These are phyloP conservation scores for Ganoderma multipileum DNA, from an alignment of 1,284 basidiomycete species.

Conservation along the genomic window DNA sequence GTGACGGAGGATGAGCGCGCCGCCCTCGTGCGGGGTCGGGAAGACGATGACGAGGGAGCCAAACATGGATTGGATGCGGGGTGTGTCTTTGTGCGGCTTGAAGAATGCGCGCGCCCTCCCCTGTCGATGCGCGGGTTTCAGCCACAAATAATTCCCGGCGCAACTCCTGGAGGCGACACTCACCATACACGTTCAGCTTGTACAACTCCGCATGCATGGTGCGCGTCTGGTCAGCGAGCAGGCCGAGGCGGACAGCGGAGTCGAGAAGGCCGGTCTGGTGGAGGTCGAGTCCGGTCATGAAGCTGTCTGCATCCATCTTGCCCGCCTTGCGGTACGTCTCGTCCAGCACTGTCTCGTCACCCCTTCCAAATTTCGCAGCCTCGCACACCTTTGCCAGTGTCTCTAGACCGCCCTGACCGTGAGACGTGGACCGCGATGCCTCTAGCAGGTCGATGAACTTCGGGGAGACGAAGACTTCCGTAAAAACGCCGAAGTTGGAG, in stretches of 20 bases:
- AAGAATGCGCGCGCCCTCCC: slow-evolving; percentile 46
- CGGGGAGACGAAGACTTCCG: background rate
- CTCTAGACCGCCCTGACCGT: background rate
- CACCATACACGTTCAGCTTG: slow-evolving; percentile 46
- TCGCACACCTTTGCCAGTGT: slow-evolving; percentile 22
- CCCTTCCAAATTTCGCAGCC: slow-evolving; percentile 31
- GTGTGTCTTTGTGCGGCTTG: slow-evolving; percentile 51
- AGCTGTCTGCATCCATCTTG: slow-evolving; percentile 32
- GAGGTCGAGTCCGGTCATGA: slow-evolving; percentile 3
- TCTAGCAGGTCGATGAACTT: background rate
- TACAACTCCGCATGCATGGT: slow-evolving; percentile 38
- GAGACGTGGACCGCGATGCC: background rate
- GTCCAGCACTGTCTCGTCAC: slow-evolving; percentile 31
- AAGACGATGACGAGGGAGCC: slow-evolving; percentile 52
- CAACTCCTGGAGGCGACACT: background rate
- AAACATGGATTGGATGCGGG: slow-evolving; percentile 38
- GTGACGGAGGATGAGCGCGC: slow-evolving; percentile 44
- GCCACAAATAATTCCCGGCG: background rate
- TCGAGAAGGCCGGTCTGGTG: slow-evolving; percentile 22
- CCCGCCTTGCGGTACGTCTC: slow-evolving; percentile 38
- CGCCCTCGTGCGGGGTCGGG: slow-evolving; percentile 49
- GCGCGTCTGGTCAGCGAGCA: slow-evolving; percentile 5
- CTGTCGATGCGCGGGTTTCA: slow-evolving; percentile 7
- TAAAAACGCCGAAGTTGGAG: background rate
- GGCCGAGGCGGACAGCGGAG: slow-evolving; percentile 12